Base-by-base conservation (phyloP, 1,284 basidiomycete genomes). In the Ustilago tritici region DNA sequence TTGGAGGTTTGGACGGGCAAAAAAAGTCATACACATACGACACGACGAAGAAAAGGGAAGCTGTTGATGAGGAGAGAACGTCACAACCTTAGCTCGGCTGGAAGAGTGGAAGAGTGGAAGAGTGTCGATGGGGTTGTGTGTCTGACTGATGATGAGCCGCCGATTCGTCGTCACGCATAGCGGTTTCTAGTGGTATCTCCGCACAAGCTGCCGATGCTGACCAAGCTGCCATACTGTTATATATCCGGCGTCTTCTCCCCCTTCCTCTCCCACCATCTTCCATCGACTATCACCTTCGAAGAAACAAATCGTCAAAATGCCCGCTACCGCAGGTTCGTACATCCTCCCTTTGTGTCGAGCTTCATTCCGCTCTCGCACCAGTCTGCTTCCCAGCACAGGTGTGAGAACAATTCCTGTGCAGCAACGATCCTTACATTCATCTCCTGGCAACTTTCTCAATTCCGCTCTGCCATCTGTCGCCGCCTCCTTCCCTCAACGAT, bases 241-340 rank as follows among this genome's bases (percentile, higher is more conserved):
- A 60, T 38, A 11, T 15, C 14, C 14, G 14, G 15, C 3, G 12
- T 55, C 49, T 50, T 31, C 12, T 19, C 43, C 31, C 49, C 5
- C 49, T 10, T 32, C 4, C 31, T 28, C 52, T 54, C 63, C 15
- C 23, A 43, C 17, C 57, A 65, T 31, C 35, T 11, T 31, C 8
- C 19, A 19, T 35, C 54, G 23, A 17, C 34, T 17, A 40, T 23
- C 43, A n/a, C 36, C 49, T 34, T 15, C 17, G 36, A 50, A 11
- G 31, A 7, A 32, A 60, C 17, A 17, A 36, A 46, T 41, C 31
- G 23, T 66, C 65, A 79, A 73, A 35, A 79, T 79, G 77, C 77
- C 77, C 57, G 66, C 68, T 36, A 65, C 77, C 60, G 74, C 77
- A 76, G 77, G 77, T 79, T 70, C 70, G 77, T 79, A 79, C 55